These are phyloP conservation scores for Pelargonium citronellum DNA, from an alignment of 441 rosid genomes.

Conservation along the genomic window DNA sequence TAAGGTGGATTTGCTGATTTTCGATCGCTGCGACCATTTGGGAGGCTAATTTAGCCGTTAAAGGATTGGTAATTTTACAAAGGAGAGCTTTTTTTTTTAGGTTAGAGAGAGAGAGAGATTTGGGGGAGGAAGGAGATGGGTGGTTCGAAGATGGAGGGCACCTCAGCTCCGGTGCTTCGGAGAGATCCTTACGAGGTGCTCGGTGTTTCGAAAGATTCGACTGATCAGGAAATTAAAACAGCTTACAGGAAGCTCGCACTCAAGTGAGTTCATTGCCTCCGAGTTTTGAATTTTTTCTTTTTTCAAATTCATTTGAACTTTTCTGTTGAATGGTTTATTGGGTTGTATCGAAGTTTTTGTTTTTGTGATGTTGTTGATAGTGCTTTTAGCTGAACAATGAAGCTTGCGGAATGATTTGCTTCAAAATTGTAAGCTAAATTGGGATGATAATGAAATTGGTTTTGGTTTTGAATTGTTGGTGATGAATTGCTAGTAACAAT, in stretches of 20 bases:
- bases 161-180: slow-evolving; percentile 56
- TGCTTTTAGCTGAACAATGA: not conserved
- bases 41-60: not conserved
- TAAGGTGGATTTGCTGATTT: not conserved
- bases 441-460: not conserved
- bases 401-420: not conserved
- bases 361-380: not conserved
- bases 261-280: slow-evolving; percentile 42
- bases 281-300: not conserved
- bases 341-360: too few relatives aligned
- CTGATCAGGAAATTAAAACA: slow-evolving; percentile 91
- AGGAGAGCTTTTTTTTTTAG: not conserved
- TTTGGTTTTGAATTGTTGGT: not conserved
- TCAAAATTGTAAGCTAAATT: not conserved
- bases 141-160: slow-evolving; percentile 58
- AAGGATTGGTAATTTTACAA: not conserved
- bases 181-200: slow-evolving; percentile 92
- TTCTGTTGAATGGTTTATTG: too few relatives aligned
- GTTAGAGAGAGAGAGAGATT: not conserved
- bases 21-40: not conserved
- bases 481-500: not conserved
- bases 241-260: slow-evolving; percentile 92
- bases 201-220: slow-evolving; percentile 64
- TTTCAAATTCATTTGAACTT: not conserved
- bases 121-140: slow-evolving; percentile 32